Base-by-base conservation (phyloP, 1,139 yeast species). In the Debaryomyces fabryi region DNA sequence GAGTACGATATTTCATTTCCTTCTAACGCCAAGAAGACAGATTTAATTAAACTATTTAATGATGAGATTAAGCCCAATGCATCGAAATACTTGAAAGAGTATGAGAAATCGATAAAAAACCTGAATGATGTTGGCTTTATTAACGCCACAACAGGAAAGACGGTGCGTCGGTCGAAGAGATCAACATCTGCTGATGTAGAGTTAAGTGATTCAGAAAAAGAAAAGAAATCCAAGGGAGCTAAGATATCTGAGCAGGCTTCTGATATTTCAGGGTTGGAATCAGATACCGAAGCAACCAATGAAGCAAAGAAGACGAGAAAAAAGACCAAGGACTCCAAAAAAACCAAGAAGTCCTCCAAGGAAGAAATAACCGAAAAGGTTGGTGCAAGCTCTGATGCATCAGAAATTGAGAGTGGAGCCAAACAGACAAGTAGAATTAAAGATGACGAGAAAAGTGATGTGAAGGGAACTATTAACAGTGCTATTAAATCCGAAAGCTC, bases 11-110 rank as follows among this genome's bases (percentile, higher is more conserved):
- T 89, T 20, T 66, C 67, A 7, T 83, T 74, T 59, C 77, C 85
- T 0, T 73, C 87, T 4, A 75, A 79, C 45, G 83, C 88, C 8
- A 86, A 83, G 59, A 90, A 90, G 64, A 66, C 78, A 4, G 81
- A 79, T 8, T 71, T 88, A 49, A 66, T 88, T 7, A 71, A 69
- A 15, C 60, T 86, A 5, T 88, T 84, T 62, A 67, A 74, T 15
- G 61, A 68, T 2, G 62, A 81, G n/a, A 70, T 88, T 40, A 60
- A 63, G 10, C 75, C 81, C 0, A 65, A 69, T 10, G 68, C 81
- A 1, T 57, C 60, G 0, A 53, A 59, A 37, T 59, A 79, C 35
- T 60, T 76, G 43, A 56, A 51, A 8, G 55, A 54, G 10, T 55
- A 54, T 47, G 51, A 54, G 15, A 33, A 44, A 9, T 55, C 58